Base-by-base conservation (phyloP, 352 stramenopile species). In the Phytopythium cucurbitacearum region DNA sequence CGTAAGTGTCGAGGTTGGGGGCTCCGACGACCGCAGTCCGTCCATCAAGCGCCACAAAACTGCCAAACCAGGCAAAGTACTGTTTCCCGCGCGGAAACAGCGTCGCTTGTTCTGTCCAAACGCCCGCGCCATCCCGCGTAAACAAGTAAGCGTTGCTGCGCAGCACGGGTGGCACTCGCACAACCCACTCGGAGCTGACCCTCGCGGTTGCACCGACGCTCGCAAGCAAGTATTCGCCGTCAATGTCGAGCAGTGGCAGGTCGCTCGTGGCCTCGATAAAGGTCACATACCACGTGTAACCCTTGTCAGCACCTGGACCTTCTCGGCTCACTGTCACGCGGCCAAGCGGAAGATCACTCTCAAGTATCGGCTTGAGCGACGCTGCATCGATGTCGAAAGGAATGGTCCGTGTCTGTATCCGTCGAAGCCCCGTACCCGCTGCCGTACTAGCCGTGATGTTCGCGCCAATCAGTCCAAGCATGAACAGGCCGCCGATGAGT, bases 31-130 rank as follows among this genome's bases (percentile, higher is more conserved):
- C 76, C 4, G 89, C 95, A 10, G 77, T 86, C 10, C 82, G 79
- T 28, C 91, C 72, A 43, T 94, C 58, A 32, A 98, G 53, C 4
- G 88, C 83, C 4, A 98, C 81, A 28, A 75, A 68, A 2, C 69
- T 69, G 8, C 91, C 95, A 53, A 98, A 96, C 61, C 76, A 94
- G 55, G 76, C 84, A 40, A 87, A 93, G 57, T 85, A 85, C 56
- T 99, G 96, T 48, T 97, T 96, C 21, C 83, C 73, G 11, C 78
- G 85, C 16, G 96, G 94, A 49, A 89, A 94, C 42, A 98, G 63
- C 9, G 95, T 95, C 36, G 85, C 86, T 60, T 99, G 91, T 41
- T 98, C 91, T 2, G 70, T 92, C 85, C 90, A 98, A 34, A 60
- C 65, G 6, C 70, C 73, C 40, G 53, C 61, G 54, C 21, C 46